phyloP scores from a whole-genome alignment of 208 protist genomes.

The Strigomonas culicis region DNA sequence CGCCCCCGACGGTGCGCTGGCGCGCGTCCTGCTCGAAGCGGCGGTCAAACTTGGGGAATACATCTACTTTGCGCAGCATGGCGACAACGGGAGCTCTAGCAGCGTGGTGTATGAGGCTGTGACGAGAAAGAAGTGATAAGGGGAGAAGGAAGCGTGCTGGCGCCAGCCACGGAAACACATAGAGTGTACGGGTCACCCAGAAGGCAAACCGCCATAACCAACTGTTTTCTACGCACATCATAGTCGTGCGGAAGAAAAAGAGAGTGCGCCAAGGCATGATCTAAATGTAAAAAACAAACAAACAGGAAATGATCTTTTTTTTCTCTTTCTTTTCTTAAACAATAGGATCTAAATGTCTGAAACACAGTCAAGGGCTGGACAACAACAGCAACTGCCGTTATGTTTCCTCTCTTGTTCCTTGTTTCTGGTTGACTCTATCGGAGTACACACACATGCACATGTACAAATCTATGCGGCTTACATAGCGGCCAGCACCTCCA shows the following conservation, averaged over 20 bases:
- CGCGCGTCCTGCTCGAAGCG: conserved; percentile 77
- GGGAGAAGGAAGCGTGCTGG: not conserved
- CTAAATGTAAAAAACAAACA: conserved; percentile 5
- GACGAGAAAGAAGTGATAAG: conserved; percentile 5
- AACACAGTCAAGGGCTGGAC: not conserved
- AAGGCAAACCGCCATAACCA: too few relatives aligned
- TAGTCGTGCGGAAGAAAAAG: too few relatives aligned
- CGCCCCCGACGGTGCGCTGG: conserved; percentile 50
- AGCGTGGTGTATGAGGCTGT: not conserved
- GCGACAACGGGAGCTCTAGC: not conserved
- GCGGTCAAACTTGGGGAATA: conserved; percentile 88
- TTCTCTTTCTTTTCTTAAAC: not conserved
- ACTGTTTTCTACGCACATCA: too few relatives aligned
- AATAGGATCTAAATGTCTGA: too few relatives aligned
- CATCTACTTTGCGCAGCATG: conserved; percentile 56
- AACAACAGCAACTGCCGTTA: not conserved
- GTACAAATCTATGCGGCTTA: not conserved
- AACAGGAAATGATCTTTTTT: conserved; percentile 6
- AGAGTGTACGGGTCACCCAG: too few relatives aligned
- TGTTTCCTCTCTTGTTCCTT: too few relatives aligned
- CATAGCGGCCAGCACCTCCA: conserved; percentile 18
- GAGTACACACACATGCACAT: not conserved
- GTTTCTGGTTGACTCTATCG: too few relatives aligned
- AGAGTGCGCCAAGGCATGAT: not conserved
- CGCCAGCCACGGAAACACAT: too few relatives aligned